Evolutionary conservation across 2,329 filamentous ascomycete species (phyloP).

Genomic region (Xylariaceae sp.): DNA sequence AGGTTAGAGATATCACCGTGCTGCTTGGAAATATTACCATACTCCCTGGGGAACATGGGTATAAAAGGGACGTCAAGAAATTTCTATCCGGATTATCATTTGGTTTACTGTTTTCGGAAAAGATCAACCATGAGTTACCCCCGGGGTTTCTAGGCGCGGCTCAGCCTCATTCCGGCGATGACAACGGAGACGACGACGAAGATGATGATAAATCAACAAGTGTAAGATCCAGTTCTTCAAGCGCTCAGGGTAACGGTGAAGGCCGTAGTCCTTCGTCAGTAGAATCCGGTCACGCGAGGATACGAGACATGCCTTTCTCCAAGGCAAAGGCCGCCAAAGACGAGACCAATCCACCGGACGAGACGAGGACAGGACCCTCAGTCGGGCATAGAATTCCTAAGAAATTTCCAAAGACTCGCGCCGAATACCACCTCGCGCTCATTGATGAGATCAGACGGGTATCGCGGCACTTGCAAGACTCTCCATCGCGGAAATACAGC

Average conservation of each 20-base stretch:
- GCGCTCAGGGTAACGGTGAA: background rate
- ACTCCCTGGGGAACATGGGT: conserved; percentile 51
- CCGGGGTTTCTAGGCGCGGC: conserved; percentile 42
- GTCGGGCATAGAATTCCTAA: conserved; percentile 36
- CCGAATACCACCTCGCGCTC: conserved; percentile 61
- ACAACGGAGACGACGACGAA: conserved; percentile 25
- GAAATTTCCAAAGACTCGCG: conserved; percentile 39
- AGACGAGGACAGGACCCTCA: background rate
- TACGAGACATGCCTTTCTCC: background rate
- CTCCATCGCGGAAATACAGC: conserved; percentile 60
- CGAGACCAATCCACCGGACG: background rate
- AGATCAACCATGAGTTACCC: conserved; percentile 36
- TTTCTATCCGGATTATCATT: conserved; percentile 41
- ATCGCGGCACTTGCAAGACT: conserved; percentile 56
- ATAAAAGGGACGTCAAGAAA: conserved; percentile 44
- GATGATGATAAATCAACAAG: conserved; percentile 19
- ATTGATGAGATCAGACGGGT: conserved; percentile 67
- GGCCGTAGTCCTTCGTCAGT: background rate
- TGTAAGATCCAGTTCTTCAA: conserved; percentile 29
- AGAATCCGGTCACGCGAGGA: background rate
- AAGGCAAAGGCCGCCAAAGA: background rate
- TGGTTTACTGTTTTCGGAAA: conserved; percentile 41
- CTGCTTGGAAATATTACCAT: conserved; percentile 57
- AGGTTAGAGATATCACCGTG: conserved; percentile 52
- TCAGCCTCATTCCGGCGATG: conserved; percentile 24